Evolutionary conservation across 2,329 filamentous ascomycete species (phyloP), one percentile per base, ranked within the genome.

Genomic region (Cyanodermella asteris): DNA sequence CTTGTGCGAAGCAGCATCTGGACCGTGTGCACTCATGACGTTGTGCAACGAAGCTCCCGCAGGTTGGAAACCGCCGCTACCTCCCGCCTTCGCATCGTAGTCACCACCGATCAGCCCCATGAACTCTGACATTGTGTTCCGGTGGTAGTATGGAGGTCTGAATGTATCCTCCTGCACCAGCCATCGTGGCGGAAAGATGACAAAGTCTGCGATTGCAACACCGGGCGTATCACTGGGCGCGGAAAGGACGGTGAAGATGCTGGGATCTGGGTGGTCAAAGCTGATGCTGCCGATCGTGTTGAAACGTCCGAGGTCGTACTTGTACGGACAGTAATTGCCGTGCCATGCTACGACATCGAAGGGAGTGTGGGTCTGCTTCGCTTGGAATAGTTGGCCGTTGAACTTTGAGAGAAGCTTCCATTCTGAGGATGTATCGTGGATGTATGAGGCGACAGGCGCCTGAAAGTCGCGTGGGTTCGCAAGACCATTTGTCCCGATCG

Each of bases 321-420:
- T 82, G 59, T 68, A 78, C 0, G 75, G 75, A 31, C 73, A 72
- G 48, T 80, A 81, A 33, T 67, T 74, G 22, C 75, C 75, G 41
- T 82, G 74, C 74, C 74, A 82, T 3, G 69, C 72, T 3, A 80
- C 74, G 0, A 82, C 64, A 37, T 82, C 74, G 38, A 80, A 82
- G 0, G 75, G 74, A 0, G 68, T 72, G 43, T 81, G 75, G 7
- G 56, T 44, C 47, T 81, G 74, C 20, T 44, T 54, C 5, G 69
- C 68, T 18, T 53, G 50, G 48, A 75, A 80, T 25, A 78, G 60
- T 23, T 57, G 53, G 35, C 72, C 69, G 41, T 67, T 65, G 39
- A 76, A 72, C 44, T 76, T 76, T 42, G 57, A 58, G 17, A 59
- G 58, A 18, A 77, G 48, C 6, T 53, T 60, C 42, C 59, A 64